A percentile compares a stretch with the other conserved stretches of the same genome.
phyloP scores from a whole-genome alignment of 148 eudicot genomes.

The Beta vulgaris region DNA sequence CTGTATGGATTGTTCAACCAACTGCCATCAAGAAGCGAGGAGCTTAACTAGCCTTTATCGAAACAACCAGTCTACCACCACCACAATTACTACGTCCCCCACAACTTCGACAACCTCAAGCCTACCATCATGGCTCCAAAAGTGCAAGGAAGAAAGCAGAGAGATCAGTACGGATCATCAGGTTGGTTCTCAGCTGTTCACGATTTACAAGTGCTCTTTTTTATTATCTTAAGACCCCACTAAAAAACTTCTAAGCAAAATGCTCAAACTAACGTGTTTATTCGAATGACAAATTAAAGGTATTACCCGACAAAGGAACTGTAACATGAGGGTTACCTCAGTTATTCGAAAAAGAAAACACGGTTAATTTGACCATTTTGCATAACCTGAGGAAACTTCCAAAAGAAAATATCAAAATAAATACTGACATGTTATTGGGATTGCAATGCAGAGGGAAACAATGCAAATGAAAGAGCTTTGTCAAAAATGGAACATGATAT shows the following conservation, averaged over 20 bases:
- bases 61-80: conserved; percentile 13
- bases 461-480: conserved; percentile 58
- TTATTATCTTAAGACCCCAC: too few species aligned
- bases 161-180: conserved; percentile 34
- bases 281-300: too few species aligned
- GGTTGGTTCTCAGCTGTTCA: conserved; percentile 28
- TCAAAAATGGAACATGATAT: conserved; percentile 78
- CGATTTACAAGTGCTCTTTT: too few species aligned
- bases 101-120: conserved; percentile 42
- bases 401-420: too few species aligned
- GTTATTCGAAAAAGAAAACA: too few species aligned
- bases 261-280: too few species aligned
- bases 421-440: background rate
- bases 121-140: conserved; percentile 68
- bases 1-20: conserved; percentile 53
- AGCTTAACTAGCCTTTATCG: conserved; percentile 27
- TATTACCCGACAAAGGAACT: too few species aligned
- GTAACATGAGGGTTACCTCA: too few species aligned
- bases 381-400: background rate
- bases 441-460: conserved; percentile 38
- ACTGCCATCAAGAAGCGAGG: conserved; percentile 28
- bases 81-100: conserved; percentile 20
- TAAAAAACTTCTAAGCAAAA: too few species aligned
- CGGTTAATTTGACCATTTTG: too few species aligned
- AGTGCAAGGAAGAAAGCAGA: conserved; percentile 54